Conservation (phyloP, 306 rosid genomes). For the Castanea mollissima region DNA sequence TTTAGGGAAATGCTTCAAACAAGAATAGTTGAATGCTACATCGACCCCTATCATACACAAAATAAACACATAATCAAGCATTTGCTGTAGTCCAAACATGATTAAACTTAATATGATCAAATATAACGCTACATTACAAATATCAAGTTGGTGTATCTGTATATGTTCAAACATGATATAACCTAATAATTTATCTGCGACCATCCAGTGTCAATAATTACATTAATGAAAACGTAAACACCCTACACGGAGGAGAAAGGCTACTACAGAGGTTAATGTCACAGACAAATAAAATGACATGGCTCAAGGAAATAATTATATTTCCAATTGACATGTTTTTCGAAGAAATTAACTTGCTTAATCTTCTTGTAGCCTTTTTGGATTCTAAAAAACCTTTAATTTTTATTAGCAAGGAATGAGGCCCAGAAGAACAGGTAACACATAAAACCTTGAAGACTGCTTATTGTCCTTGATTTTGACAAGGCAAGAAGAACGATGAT, state of each 20-base stretch:
- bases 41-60: not conserved
- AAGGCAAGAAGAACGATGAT: slow-evolving; percentile 94
- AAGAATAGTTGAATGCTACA: not conserved
- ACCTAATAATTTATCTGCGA: not conserved
- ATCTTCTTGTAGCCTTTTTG: not conserved
- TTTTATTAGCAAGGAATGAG: slow-evolving; percentile 1
- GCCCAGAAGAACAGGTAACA: slow-evolving; percentile 12
- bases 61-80: not conserved
- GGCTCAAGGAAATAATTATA: not conserved
- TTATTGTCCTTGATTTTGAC: slow-evolving; percentile 73
- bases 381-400: not conserved
- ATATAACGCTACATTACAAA: not conserved
- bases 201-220: not conserved
- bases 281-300: not conserved
- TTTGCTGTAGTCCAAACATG: not conserved
- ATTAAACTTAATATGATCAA: not conserved
- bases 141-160: not conserved
- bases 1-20: not conserved
- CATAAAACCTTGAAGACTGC: slow-evolving; percentile 60
- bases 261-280: not conserved
- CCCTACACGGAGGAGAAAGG: not conserved
- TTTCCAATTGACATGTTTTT: not conserved
- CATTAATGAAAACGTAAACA: too few species aligned
- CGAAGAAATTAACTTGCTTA: slow-evolving; percentile 2
- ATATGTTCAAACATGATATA: not conserved